phyloP scores from a whole-genome alignment of 192 early-diverging fungal species.

The Linnemannia zychae region DNA sequence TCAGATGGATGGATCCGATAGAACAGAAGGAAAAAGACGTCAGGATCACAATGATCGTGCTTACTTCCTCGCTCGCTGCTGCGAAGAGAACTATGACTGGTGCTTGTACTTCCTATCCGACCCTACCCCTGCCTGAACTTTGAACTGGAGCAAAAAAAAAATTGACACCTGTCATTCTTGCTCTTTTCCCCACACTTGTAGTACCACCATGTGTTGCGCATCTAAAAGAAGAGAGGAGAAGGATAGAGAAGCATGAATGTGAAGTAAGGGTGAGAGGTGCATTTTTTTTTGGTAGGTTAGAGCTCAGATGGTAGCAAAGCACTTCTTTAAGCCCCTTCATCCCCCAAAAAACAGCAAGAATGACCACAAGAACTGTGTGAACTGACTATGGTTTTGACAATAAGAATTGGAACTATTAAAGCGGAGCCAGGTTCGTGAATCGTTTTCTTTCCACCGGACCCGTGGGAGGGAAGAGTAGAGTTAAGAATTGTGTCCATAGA shows the following conservation, averaged over 20 bases:
- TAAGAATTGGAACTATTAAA: too few species aligned
- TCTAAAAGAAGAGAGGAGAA: not conserved
- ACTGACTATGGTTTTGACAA: not conserved
- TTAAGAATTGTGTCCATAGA: not conserved
- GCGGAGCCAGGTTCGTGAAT: too few species aligned
- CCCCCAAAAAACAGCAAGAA: not conserved
- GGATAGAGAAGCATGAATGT: not conserved
- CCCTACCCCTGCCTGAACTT: too few species aligned
- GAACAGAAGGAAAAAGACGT: not conserved
- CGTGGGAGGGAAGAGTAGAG: not conserved
- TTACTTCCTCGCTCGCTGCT: too few species aligned
- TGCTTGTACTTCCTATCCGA: not conserved
- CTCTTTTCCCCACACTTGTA: not conserved
- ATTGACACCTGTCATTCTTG: not conserved
- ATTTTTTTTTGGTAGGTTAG: not conserved
- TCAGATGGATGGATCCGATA: constrained; percentile 5
- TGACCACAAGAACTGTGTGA: not conserved
- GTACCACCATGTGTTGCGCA: constrained; percentile 1
- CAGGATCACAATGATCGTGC: constrained; percentile 2
- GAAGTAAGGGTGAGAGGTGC: not conserved
- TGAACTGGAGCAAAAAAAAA: too few species aligned
- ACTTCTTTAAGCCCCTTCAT: not conserved
- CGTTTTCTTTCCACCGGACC: too few species aligned
- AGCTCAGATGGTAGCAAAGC: not conserved
- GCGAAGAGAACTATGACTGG: not conserved